Evolutionary conservation across 2,329 filamentous ascomycete genomes (phyloP).

Genomic region (Phyllosticta citrichinensis): DNA sequence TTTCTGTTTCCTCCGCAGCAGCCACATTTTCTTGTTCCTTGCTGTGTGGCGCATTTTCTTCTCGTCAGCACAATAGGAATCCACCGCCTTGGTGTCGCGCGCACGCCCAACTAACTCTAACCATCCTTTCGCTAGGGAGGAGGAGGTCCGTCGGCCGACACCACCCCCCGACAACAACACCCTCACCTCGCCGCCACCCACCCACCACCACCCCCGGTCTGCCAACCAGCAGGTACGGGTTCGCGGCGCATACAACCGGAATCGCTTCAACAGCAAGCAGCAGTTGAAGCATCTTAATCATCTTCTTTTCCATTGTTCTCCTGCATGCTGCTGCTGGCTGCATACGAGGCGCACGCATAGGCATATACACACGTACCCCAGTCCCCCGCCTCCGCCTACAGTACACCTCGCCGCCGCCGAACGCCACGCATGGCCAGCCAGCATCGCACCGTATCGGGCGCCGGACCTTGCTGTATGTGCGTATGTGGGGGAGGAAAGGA

Average conservation of each 20-base stretch:
- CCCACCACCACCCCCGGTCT: neutral
- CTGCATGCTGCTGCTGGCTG: neutral
- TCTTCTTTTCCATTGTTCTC: neutral
- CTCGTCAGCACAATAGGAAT: neutral
- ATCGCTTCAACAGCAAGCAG: neutral
- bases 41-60: neutral
- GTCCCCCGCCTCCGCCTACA: too few relatives aligned
- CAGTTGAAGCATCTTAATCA: neutral
- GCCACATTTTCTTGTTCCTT: neutral
- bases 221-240: neutral
- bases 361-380: neutral
- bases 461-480: too few relatives aligned
- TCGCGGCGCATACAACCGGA: neutral
- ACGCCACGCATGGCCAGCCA: neutral
- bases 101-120: neutral
- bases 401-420: too few relatives aligned
- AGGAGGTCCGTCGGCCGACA: neutral
- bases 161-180: neutral
- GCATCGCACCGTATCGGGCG: too few relatives aligned
- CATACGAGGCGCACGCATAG: neutral
- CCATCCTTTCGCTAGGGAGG: neutral
- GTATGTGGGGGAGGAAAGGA: too few relatives aligned
- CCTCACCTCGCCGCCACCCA: neutral
- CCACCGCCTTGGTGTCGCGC: neutral
- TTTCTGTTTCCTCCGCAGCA: neutral